Evolutionary conservation across 495 filamentous ascomycete species (phyloP).

Genomic region (Hamigera avellanea): DNA sequence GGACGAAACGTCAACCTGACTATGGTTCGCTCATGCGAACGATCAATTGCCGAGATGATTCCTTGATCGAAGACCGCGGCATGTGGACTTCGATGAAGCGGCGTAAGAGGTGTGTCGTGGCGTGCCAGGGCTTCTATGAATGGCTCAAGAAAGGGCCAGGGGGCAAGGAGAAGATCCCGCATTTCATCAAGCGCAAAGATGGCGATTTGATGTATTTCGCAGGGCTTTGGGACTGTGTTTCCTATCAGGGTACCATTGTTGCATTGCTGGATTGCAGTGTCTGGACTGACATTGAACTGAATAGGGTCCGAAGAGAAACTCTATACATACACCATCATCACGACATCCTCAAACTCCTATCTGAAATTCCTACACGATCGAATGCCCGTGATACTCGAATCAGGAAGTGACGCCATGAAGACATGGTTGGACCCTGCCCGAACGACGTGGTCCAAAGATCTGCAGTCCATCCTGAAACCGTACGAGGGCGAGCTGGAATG

Average conservation of each 20-base stretch:
- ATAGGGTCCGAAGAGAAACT: slow-evolving; percentile 47
- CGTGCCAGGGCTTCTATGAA: slow-evolving; percentile 91
- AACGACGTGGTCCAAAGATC: slow-evolving; percentile 61
- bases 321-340: slow-evolving; percentile 88
- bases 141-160: slow-evolving; percentile 74
- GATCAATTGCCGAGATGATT: slow-evolving; percentile 94
- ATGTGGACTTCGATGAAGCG: slow-evolving; percentile 92
- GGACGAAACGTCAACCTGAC: slow-evolving; percentile 73
- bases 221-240: slow-evolving; percentile 82
- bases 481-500: slow-evolving; percentile 71
- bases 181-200: slow-evolving; percentile 73
- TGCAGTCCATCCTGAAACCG: slow-evolving; percentile 67
- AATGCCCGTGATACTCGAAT: slow-evolving; percentile 89
- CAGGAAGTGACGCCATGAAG: slow-evolving; percentile 55
- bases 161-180: slow-evolving; percentile 67
- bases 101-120: slow-evolving; percentile 72
- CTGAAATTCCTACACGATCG: slow-evolving; percentile 80
- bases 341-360: slow-evolving; percentile 69
- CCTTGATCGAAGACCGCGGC: slow-evolving; percentile 58
- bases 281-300: neutral
- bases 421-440: slow-evolving; percentile 70
- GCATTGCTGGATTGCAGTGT: neutral
- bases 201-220: slow-evolving; percentile 80
- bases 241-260: slow-evolving; percentile 52
- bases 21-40: slow-evolving; percentile 69